These are phyloP conservation scores for Eimeria necatrix DNA, from an alignment of 169 alveolate genomes.

Conservation along the genomic window DNA sequence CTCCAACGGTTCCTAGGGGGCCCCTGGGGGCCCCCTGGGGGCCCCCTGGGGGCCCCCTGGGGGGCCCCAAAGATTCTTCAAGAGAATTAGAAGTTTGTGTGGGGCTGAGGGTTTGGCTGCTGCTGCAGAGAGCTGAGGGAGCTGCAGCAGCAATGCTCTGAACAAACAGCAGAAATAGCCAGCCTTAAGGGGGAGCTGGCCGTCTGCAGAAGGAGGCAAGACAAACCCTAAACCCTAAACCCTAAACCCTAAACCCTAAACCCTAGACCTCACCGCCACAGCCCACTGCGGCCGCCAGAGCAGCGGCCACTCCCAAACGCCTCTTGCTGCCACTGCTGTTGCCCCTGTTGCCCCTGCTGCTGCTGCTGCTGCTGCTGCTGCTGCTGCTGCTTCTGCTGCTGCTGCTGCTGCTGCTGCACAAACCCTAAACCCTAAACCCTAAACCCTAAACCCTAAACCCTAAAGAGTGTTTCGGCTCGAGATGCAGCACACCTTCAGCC, in stretches of 20 bases:
- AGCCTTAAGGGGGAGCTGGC: slow-evolving; percentile 13
- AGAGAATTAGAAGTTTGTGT: too few relatives aligned
- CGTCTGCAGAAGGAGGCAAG: slow-evolving; percentile 6
- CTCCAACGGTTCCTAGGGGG: too few relatives aligned
- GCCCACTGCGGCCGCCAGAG: too few relatives aligned
- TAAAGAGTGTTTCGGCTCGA: not conserved
- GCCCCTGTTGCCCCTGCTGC: not conserved
- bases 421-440: slow-evolving; percentile 5
- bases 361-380: not conserved
- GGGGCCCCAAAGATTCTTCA: too few relatives aligned
- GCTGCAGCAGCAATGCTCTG: slow-evolving; percentile 39
- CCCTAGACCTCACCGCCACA: not conserved
- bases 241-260: not conserved
- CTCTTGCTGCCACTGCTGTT: not conserved
- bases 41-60: too few relatives aligned
- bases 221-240: slow-evolving; percentile 22
- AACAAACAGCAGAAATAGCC: slow-evolving; percentile 22
- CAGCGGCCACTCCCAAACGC: not conserved
- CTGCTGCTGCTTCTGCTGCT: not conserved
- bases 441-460: not conserved
- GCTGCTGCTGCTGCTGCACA: not conserved
- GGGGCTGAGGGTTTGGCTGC: too few relatives aligned
- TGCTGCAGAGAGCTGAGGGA: slow-evolving; percentile 10
- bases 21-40: too few relatives aligned
- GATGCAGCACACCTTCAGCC: not conserved